Percentiles rank a stretch among this genome's conserved stretches.
Evolutionary conservation across 2,329 filamentous ascomycete genomes (phyloP).

Genomic region (Cordyceps javanica): DNA sequence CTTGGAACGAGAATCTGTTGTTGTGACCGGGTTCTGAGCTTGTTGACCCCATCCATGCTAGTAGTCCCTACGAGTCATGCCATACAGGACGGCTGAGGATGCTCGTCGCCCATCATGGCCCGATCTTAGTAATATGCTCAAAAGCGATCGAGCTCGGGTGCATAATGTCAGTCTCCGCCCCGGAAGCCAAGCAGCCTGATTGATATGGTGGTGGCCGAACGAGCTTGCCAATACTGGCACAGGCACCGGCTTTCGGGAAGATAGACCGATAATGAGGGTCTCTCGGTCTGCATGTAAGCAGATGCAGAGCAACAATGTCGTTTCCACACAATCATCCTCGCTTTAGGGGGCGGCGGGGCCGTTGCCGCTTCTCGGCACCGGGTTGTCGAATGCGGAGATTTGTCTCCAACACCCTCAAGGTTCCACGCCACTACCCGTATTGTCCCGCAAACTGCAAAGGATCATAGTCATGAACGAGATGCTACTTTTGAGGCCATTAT

Average conservation of each 20-base stretch:
- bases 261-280: neutral
- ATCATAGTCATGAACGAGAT: neutral
- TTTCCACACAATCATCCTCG: neutral
- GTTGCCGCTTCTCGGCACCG: neutral
- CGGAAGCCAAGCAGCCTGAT: too few relatives aligned
- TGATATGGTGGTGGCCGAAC: too few relatives aligned
- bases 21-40: too few relatives aligned
- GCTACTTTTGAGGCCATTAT: neutral
- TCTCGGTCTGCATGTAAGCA: neutral
- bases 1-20: neutral
- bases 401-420: neutral
- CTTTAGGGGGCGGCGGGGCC: neutral
- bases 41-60: too few relatives aligned
- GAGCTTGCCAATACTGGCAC: too few relatives aligned
- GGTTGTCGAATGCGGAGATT: neutral
- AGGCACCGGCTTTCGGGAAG: neutral
- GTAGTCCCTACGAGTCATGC: neutral
- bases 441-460: too few relatives aligned
- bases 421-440: neutral
- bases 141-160: neutral
- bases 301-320: neutral
- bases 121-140: slow-evolving; percentile 2
- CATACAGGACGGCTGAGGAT: neutral
- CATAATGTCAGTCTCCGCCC: too few relatives aligned
- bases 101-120: neutral